Evolutionary conservation across 2,329 filamentous ascomycete species (phyloP), one percentile per base, ranked within the genome.

Genomic region (Huntiella omanensis): DNA sequence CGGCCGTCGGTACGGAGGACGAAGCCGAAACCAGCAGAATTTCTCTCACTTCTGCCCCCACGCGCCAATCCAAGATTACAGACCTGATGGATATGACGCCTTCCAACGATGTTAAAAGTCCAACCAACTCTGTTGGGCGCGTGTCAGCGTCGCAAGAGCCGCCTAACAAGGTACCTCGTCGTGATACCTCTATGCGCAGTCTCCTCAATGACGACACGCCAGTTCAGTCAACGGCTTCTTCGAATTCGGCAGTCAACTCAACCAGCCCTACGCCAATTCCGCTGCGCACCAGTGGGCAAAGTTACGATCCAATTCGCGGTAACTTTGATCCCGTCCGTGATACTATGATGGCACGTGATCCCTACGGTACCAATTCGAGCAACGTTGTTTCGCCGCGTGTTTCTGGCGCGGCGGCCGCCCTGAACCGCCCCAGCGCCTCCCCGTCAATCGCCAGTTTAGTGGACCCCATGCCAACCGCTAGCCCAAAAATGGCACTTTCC

Each of bases 371-470:
- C 5, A 64, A 59, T 17, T 54, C 50, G 44, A 58, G 52, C 12
- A 57, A 68, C 3, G 58, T 69, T 47, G 65, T 59, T 17, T 75
- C 73, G 5, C 73, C 72, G n/a, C 65, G 69, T 40, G 59, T 55
- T 12, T 55, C 60, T 8, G 53, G 57, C n/a, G 60, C 60, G 40
- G 54, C 57, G 40, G 54, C 58, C 6, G 44, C 35, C 17, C 49
- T 40, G 46, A 80, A 81, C 60, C 75, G 81, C 46, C 81, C 83
- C n/a, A 88, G 83, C 58, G 82, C 82, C 35, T 95, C 88, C 4
- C 87, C 88, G 1, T 88, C 88, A 2, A 94, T 95, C 54, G 80
- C 85, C 4, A 93, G 84, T 61, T 71, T 95, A 48, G 83, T 95
- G 43, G 85, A 94, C 54, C 81, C 68, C 7, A 62, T 66, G 40